phyloP scores from a whole-genome alignment of 2,329 filamentous ascomycete genomes.

The Colletotrichum tanaceti region DNA sequence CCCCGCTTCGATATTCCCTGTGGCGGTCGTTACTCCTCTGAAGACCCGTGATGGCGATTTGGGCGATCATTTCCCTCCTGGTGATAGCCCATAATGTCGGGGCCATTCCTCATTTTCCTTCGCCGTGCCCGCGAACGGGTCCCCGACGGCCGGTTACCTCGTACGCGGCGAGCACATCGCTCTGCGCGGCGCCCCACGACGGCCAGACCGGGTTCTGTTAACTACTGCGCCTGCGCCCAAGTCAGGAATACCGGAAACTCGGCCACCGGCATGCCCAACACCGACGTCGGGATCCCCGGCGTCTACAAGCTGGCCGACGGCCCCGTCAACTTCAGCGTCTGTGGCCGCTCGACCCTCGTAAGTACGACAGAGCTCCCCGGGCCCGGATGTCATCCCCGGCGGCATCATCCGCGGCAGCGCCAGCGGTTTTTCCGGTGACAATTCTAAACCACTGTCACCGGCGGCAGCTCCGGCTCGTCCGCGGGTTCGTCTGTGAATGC shows the following conservation, averaged over 20 bases:
- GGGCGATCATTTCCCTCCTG: background rate
- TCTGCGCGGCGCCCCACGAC: constrained; percentile 54
- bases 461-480: constrained; percentile 11
- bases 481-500: no score
- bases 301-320: constrained; percentile 43
- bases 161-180: constrained; percentile 60
- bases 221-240: constrained; percentile 59
- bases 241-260: constrained; percentile 50
- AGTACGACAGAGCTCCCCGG: constrained; percentile 22
- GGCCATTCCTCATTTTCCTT: constrained; percentile 44
- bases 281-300: constrained; percentile 54
- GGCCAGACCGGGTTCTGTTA: constrained; percentile 53
- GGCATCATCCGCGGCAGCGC: constrained; percentile 38
- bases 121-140: constrained; percentile 53
- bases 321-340: constrained; percentile 32
- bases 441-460: background rate
- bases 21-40: no score
- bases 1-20: no score
- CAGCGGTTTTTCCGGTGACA: constrained; percentile 32
- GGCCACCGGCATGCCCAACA: constrained; percentile 31
- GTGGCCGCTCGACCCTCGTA: constrained; percentile 11
- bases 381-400: constrained; percentile 30
- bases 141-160: constrained; percentile 57
- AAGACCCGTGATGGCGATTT: background rate
- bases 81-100: background rate